Percentiles rank a stretch among this genome's conserved stretches.
phyloP scores from a whole-genome alignment of 768 basidiomycete species.

The Agrocybe praecox region DNA sequence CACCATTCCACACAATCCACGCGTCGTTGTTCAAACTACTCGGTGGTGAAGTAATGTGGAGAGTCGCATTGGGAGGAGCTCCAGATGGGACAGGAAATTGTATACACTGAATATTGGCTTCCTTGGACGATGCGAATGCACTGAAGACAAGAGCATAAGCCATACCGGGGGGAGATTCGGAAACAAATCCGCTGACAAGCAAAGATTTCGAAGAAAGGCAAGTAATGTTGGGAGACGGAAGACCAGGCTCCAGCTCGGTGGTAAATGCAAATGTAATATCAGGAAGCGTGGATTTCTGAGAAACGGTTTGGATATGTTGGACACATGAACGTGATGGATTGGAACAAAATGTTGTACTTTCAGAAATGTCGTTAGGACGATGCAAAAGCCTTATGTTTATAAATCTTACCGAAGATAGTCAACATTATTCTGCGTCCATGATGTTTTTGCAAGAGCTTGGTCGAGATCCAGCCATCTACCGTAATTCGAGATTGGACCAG shows the following conservation, averaged over 20 bases:
- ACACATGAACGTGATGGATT: constrained; percentile 63
- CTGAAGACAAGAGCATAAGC: constrained; percentile 60
- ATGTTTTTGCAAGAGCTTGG: constrained; percentile 54
- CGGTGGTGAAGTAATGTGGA: constrained; percentile 39
- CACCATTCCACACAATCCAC: constrained; percentile 77
- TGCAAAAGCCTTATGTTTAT: neutral
- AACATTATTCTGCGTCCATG: constrained; percentile 57
- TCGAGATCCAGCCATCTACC: constrained; percentile 74
- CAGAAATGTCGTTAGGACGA: constrained; percentile 22
- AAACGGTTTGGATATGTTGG: constrained; percentile 48
- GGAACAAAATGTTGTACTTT: constrained; percentile 61
- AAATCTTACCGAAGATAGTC: constrained; percentile 49
- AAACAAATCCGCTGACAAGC: constrained; percentile 51
- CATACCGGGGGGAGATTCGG: constrained; percentile 56
- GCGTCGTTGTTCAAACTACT: constrained; percentile 45
- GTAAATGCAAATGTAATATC: constrained; percentile 51
- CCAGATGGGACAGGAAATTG: constrained; percentile 32
- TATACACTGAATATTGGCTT: constrained; percentile 27
- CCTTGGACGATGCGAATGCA: constrained; percentile 40
- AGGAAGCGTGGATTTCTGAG: constrained; percentile 14
- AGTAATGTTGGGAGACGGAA: constrained; percentile 60
- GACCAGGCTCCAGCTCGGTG: constrained; percentile 42
- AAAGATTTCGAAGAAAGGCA: constrained; percentile 61
- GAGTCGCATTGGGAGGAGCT: constrained; percentile 41
- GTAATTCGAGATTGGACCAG: constrained; percentile 46